Conservation (phyloP, 495 filamentous ascomycete species). For the Pyrenula aspistea region DNA sequence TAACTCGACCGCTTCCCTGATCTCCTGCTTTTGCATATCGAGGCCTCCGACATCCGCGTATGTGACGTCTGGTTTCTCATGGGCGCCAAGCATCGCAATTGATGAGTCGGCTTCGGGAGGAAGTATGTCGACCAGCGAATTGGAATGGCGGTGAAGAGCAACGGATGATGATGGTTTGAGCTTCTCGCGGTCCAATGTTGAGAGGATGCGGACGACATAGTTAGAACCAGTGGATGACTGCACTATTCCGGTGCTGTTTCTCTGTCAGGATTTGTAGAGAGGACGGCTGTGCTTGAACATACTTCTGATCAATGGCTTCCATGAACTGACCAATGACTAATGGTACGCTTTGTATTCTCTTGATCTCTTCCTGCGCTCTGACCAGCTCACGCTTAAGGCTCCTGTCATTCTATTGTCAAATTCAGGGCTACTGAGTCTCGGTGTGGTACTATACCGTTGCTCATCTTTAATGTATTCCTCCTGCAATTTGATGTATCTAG, state of each 20-base stretch:
- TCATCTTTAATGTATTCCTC: slow-evolving; percentile 99
- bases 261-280: slow-evolving; percentile 13
- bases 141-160: slow-evolving; percentile 93
- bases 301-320: slow-evolving; percentile 99
- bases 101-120: slow-evolving; percentile 96
- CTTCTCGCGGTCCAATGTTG: slow-evolving; percentile 93
- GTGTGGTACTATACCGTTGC: slow-evolving; percentile 54
- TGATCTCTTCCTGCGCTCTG: slow-evolving; percentile 97
- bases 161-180: slow-evolving; percentile 97
- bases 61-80: slow-evolving; percentile 97
- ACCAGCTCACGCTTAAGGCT: slow-evolving; percentile 96
- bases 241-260: slow-evolving; percentile 81
- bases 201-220: slow-evolving; percentile 96
- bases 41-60: slow-evolving; percentile 96
- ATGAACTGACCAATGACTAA: slow-evolving; percentile 99
- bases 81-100: slow-evolving; percentile 91
- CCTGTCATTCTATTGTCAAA: slow-evolving; percentile 31
- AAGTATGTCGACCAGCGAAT: slow-evolving; percentile 94
- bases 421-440: background rate
- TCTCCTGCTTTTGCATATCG: slow-evolving; percentile 99
- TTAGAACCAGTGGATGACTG: slow-evolving; percentile 97
- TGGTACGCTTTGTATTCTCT: slow-evolving; percentile 95
- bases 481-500: slow-evolving; percentile 88
- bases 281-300: slow-evolving; percentile 14
- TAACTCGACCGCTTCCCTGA: slow-evolving; percentile 91